phyloP scores from a whole-genome alignment of 805 yeast genomes.

The Starmerella roubikii region DNA sequence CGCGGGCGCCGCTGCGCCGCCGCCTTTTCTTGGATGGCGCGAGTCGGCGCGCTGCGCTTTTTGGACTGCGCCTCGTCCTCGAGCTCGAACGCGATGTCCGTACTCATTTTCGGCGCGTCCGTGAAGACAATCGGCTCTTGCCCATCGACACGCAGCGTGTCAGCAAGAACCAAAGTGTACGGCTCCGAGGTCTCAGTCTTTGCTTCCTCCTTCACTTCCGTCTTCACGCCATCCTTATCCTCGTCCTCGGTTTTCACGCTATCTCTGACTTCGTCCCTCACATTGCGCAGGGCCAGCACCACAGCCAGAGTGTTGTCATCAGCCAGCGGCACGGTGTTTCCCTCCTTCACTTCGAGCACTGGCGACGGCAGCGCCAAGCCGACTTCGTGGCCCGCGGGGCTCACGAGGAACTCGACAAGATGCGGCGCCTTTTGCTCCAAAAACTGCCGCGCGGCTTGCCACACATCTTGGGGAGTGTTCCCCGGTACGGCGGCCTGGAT shows the following conservation, averaged over 20 bases:
- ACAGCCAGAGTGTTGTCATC: constrained; percentile 66
- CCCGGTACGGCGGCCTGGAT: constrained; percentile 54
- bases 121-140: constrained; percentile 56
- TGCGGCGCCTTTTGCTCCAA: constrained; percentile 53
- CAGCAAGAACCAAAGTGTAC: constrained; percentile 65
- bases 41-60: not conserved
- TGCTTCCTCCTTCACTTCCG: constrained; percentile 28
- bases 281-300: constrained; percentile 6
- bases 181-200: constrained; percentile 20
- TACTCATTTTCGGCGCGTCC: constrained; percentile 52
- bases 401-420: constrained; percentile 35
- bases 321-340: constrained; percentile 51
- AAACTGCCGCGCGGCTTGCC: constrained; percentile 45
- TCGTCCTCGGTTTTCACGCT: not conserved
- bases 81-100: constrained; percentile 72
- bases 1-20: constrained; percentile 10
- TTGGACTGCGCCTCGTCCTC: constrained; percentile 31
- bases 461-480: constrained; percentile 49
- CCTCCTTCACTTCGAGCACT: constrained; percentile 54
- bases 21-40: constrained; percentile 1
- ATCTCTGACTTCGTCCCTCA: not conserved
- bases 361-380: constrained; percentile 86
- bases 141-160: constrained; percentile 54
- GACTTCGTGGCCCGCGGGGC: constrained; percentile 72
- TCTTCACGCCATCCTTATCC: constrained; percentile 34